Evolutionary conservation across 1,284 basidiomycete species (phyloP), one percentile per base, ranked within the genome.

Genomic region (Heterobasidion parviporum): DNA sequence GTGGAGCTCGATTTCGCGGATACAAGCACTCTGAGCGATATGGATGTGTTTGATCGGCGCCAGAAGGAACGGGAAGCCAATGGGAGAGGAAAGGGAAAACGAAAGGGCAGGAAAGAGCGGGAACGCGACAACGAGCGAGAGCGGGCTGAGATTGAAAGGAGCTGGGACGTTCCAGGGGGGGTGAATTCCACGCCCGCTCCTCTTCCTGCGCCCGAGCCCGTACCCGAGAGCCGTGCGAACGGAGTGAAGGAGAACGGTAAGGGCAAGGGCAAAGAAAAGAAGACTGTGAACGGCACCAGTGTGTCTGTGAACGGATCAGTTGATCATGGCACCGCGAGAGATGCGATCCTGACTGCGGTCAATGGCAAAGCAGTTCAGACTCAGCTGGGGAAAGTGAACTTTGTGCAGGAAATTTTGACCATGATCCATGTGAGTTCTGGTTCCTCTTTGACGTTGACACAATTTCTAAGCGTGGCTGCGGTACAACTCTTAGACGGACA

Each of bases 1-100:
- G 76, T 88, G 6, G 86, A 88, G 65, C 77, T 88, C 50, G 83
- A 85, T 64, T 88, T 86, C 63, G 75, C 76, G 5, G 86, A 88
- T 54, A 88, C 77, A 47, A 81, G 83, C 54, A 80, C 81, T 10
- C 64, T 88, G 60, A 86, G 83, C 62, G 82, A 87, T 61, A 56
- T 61, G 44, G 60, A 55, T 41, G 61, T 58, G 32, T 61, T 62
- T 44, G 58, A 62, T 16, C 63, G 62, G 63, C 75, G 72, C 56
- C 74, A 72, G 57, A 59, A 63, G 32, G 73, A 64, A 12, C 57
- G 60, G 10, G 76, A 75, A 59, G 65, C 64, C n/a, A 10, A 20
- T 10, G 26, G 55, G 68, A 65, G 54, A n/a, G 38, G 38, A 66
- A 64, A 8, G 59, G 59, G 55, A 67, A 65, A 55, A 15, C 38